These are phyloP conservation scores for Lasiodiplodia hormozganensis DNA, from an alignment of 2,329 filamentous ascomycete genomes.

Conservation along the genomic window DNA sequence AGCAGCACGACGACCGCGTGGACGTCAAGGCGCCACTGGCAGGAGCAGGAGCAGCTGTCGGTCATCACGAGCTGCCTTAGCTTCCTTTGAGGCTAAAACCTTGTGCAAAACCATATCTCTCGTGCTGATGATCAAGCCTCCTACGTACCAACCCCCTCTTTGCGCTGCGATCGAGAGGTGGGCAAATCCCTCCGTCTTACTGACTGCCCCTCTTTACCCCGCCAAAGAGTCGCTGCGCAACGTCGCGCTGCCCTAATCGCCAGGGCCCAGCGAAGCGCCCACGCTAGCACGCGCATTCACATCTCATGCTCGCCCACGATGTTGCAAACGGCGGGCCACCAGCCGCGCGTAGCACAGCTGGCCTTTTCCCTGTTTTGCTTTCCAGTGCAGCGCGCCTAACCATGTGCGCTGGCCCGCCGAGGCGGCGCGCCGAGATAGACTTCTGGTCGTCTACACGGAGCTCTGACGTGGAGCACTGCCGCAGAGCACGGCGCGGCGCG, in stretches of 20 bases:
- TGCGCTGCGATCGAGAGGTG: not conserved
- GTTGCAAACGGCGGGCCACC: not conserved
- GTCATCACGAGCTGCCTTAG: constrained; percentile 7
- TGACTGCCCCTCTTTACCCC: constrained; percentile 17
- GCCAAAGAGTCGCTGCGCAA: not conserved
- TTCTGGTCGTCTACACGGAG: not conserved
- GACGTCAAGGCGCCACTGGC: constrained; percentile 1
- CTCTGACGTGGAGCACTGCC: not conserved
- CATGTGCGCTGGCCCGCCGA: not conserved
- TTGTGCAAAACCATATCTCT: constrained; percentile 19
- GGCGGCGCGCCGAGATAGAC: not conserved
- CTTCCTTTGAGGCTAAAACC: constrained; percentile 22
- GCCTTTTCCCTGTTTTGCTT: not conserved
- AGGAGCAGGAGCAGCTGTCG: not conserved
- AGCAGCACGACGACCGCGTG: not conserved
- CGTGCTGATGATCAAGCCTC: constrained; percentile 15
- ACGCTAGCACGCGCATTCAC: not conserved
- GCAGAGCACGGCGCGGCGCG: not conserved
- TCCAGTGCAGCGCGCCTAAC: not conserved
- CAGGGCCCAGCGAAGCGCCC: not conserved
- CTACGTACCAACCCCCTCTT: constrained; percentile 6
- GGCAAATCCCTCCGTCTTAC: constrained; percentile 20
- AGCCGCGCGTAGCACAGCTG: constrained; percentile 11
- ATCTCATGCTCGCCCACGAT: not conserved
- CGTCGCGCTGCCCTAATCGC: constrained; percentile 5